phyloP scores from a whole-genome alignment of 2,329 filamentous ascomycete species.

The Verticillium longisporum region DNA sequence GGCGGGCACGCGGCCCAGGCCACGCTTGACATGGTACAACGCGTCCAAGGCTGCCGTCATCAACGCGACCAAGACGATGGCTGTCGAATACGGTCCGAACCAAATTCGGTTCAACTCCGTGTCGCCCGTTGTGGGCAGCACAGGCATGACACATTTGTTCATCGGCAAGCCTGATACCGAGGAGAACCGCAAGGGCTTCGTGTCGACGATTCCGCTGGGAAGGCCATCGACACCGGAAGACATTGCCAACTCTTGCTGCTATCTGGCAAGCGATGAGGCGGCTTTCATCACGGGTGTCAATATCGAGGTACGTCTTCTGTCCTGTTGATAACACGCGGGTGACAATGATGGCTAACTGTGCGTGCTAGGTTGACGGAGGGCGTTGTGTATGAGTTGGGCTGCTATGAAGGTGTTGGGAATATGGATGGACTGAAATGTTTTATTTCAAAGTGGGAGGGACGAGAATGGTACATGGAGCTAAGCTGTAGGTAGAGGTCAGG shows the following conservation, averaged over 20 bases:
- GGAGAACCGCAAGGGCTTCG: conserved; percentile 39
- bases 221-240: conserved; percentile 46
- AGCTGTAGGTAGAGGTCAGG: too few species aligned
- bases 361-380: conserved; percentile 18
- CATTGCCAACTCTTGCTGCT: conserved; percentile 64
- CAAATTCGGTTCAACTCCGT: conserved; percentile 69
- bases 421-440: not conserved
- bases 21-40: conserved; percentile 63
- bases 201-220: conserved; percentile 6
- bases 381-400: conserved; percentile 14
- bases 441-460: not conserved
- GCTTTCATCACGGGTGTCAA: conserved; percentile 68
- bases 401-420: not conserved
- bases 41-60: conserved; percentile 60
- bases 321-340: not conserved
- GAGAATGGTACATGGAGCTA: not conserved
- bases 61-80: conserved; percentile 50
- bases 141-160: conserved; percentile 52
- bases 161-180: conserved; percentile 56
- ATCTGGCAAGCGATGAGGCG: conserved; percentile 64
- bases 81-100: conserved; percentile 65
- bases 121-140: conserved; percentile 61
- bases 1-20: conserved; percentile 51
- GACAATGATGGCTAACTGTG: not conserved
- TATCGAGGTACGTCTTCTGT: conserved; percentile 38